Base-by-base conservation (phyloP, 2,329 filamentous ascomycete species). In the Paramyrothecium roridum region DNA sequence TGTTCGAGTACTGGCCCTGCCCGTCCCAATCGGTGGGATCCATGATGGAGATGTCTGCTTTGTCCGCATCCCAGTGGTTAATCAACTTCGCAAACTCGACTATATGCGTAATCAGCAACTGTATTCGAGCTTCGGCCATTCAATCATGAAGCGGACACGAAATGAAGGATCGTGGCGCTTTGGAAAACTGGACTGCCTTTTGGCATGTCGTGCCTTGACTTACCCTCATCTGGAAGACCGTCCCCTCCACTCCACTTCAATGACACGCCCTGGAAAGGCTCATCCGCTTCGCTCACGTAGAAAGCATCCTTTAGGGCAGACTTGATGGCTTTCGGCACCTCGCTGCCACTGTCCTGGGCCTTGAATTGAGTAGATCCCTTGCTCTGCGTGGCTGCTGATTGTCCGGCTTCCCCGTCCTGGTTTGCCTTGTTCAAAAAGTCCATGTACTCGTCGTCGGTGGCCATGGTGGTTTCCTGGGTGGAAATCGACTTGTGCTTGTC, bases 391-490 rank as follows among this genome's bases (percentile, higher is more conserved):
- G 63, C 17, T 10, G 56, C 58, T n/a, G 56, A 52, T 59, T 59
- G 56, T 11, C 67, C 57, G 54, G 85, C 81, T 69, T 85, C 87
- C 19, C 89, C 87, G 68, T 92, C 87, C 65, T 86, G 78, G 75
- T 96, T 96, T 53, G 91, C 91, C 77, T 95, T 95, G 69, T 95
- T 82, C 55, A 97, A 80, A 69, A 97, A 96, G 57, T 88, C 79
- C 73, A 86, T 83, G 78, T 96, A 97, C 59, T 89, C 88, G 58
- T 89, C 85, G 79, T 96, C 91, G 53, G 86, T 87, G 8, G 86
- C 83, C 88, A 90, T 91, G 17, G 55, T 77, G 20, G 62, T 54
- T 34, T 56, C 13, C 53, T 45, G 51, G 22, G 63, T 62, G 45
- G 54, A 58, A 52, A 48, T 30, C 10, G 46, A 61, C 61, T 59